Evolutionary conservation across 768 basidiomycete genomes (phyloP).

Genomic region (Austroboletus eburneus): DNA sequence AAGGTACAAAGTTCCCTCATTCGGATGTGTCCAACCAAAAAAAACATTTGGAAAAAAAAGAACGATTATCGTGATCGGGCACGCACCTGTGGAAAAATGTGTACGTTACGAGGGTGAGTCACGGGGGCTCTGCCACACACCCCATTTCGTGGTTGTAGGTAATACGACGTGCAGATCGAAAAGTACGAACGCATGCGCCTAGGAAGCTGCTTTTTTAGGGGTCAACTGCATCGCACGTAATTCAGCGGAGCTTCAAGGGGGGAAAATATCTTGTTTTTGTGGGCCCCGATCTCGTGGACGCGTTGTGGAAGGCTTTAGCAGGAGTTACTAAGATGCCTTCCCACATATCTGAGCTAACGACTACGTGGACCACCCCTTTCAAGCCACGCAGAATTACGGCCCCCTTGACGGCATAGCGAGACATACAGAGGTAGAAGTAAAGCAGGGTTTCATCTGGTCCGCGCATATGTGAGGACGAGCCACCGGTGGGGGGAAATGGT

Average conservation of each 20-base stretch:
- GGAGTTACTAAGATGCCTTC: constrained; percentile 7
- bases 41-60: constrained; percentile 4
- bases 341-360: constrained; percentile 23
- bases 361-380: constrained; percentile 9
- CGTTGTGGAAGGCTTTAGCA: neutral
- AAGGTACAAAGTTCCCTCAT: constrained; percentile 21
- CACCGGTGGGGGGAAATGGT: constrained; percentile 19
- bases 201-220: constrained; percentile 2
- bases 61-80: constrained; percentile 8
- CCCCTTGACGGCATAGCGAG: constrained; percentile 18
- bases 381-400: constrained; percentile 10
- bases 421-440: constrained; percentile 9
- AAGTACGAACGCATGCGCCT: constrained; percentile 1
- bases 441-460: constrained; percentile 4
- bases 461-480: constrained; percentile 5
- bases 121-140: constrained; percentile 1
- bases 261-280: neutral
- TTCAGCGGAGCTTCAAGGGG: neutral
- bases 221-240: neutral
- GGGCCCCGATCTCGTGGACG: constrained; percentile 1
- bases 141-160: constrained; percentile 7
- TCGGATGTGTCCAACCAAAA: neutral
- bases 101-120: constrained; percentile 6
- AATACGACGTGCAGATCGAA: constrained; percentile 9
- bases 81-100: constrained; percentile 1